Conservation (phyloP, 2,329 filamentous ascomycete genomes). For the Stachybotrys echinatus region DNA sequence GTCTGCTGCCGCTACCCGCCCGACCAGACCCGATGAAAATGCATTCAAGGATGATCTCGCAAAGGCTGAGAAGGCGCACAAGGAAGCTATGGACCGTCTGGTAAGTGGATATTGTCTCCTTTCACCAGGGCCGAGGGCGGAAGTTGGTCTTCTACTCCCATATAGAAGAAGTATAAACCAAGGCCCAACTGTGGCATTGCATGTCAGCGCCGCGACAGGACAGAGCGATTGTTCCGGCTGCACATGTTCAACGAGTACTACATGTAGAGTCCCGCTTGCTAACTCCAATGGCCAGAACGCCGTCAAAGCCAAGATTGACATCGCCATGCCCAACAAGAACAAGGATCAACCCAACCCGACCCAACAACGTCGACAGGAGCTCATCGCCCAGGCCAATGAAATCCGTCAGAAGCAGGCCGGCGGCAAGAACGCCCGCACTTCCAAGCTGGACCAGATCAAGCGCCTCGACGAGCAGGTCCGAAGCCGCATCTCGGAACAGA, state of each 20-base stretch:
- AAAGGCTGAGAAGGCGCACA: constrained; percentile 82
- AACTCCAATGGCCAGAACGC: constrained; percentile 55
- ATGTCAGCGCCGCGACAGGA: too few relatives aligned
- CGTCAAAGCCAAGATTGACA: constrained; percentile 82
- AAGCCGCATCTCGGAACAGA: constrained; percentile 79
- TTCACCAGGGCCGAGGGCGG: too few relatives aligned
- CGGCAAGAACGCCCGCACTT: constrained; percentile 75
- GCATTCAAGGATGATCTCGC: constrained; percentile 74
- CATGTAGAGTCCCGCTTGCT: background rate
- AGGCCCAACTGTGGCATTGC: too few relatives aligned
- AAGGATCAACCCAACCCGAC: constrained; percentile 76
- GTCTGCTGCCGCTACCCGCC: constrained; percentile 47
- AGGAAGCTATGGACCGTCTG: constrained; percentile 61
- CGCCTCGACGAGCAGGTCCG: constrained; percentile 85
- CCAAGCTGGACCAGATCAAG: constrained; percentile 86
- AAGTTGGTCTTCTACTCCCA: too few relatives aligned
- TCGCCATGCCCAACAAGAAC: constrained; percentile 66
- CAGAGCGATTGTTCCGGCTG: too few relatives aligned
- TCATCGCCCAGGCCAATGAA: constrained; percentile 73
- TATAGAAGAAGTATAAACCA: too few relatives aligned
- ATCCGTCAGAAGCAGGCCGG: constrained; percentile 85
- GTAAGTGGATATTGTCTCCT: constrained; percentile 25
- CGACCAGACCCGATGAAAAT: constrained; percentile 83
- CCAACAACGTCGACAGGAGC: constrained; percentile 79
- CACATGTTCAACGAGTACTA: background rate